Base-by-base conservation (phyloP, 768 basidiomycete species). In the Pleurotus sapidus region DNA sequence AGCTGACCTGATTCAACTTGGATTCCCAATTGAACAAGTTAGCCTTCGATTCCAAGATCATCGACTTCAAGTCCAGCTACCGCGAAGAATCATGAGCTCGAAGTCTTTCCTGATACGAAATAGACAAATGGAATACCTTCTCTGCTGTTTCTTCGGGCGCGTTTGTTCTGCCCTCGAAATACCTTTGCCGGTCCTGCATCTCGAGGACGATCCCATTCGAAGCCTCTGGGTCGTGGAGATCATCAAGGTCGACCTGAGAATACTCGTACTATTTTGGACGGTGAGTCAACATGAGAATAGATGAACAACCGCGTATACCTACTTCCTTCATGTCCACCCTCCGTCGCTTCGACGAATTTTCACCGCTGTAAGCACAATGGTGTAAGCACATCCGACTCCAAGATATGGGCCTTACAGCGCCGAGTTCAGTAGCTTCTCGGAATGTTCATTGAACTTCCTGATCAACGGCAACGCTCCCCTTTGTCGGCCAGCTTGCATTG, bases 361-460 rank as follows among this genome's bases (percentile, higher is more conserved):
- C 84, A 8, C 87, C 86, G 64, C 82, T 84, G 59, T 49, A 7
- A 30, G 56, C 56, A 55, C 46, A 46, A 57, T 46, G 23, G 34
- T 23, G 24, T 27, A 56, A n/a, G 56, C 59, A 15, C 17, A 34
- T 30, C 20, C 27, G 20, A 24, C 9, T 51, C 15, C 12, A 42
- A 17, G 24, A 55, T 37, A 15, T 30, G 38, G 46, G 15, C 62
- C 70, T 63, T 65, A 90, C 91, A 93, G 65, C 4, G 90, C 88
- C 43, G 91, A 86, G 57, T 89, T 88, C 12, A 98, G 74, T 8
- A 98, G 75, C 62, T 94, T 76, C 63, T 96, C 93, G 0, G 94
- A 97, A 70, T 99, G 97, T 66, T 98, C 94, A 65, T 98, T 99
- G 74, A 99, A 98, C 68, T 95, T 91, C 49, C 96, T 82, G 61